Conservation (phyloP, 805 yeast genomes). For the Cyberlindnera subsufficiens region DNA sequence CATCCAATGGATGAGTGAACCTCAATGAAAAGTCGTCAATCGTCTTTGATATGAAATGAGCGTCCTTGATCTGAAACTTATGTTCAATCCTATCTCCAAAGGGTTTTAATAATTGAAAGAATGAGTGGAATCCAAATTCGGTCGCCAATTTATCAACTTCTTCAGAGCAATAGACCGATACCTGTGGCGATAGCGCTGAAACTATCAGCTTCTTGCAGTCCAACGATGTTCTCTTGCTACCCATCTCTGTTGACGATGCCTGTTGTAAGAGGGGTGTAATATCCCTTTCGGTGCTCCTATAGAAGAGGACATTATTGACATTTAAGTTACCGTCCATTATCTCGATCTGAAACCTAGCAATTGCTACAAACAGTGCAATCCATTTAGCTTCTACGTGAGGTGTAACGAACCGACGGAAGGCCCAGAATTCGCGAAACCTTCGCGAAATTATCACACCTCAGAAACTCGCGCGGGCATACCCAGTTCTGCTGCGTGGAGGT, state of each 20-base stretch:
- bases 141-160: constrained; percentile 41
- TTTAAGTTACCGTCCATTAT: constrained; percentile 14
- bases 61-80: constrained; percentile 43
- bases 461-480: too few species aligned
- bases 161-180: constrained; percentile 43
- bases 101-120: constrained; percentile 45
- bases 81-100: constrained; percentile 51
- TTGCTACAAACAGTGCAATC: too few species aligned
- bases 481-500: too few species aligned
- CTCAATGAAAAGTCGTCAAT: constrained; percentile 53
- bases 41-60: constrained; percentile 42
- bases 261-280: constrained; percentile 11
- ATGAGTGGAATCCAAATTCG: constrained; percentile 33
- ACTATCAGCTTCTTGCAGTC: constrained; percentile 22
- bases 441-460: too few species aligned
- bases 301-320: constrained; percentile 14
- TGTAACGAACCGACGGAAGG: too few species aligned
- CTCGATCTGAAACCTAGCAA: too few species aligned
- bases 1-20: constrained; percentile 37
- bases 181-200: constrained; percentile 46
- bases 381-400: too few species aligned
- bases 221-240: constrained; percentile 16
- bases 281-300: constrained; percentile 13
- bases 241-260: constrained; percentile 2
- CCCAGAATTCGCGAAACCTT: too few species aligned